Evolutionary conservation across 202 grass and related monocot genomes (phyloP).

Genomic region (Musa balbisiana): DNA sequence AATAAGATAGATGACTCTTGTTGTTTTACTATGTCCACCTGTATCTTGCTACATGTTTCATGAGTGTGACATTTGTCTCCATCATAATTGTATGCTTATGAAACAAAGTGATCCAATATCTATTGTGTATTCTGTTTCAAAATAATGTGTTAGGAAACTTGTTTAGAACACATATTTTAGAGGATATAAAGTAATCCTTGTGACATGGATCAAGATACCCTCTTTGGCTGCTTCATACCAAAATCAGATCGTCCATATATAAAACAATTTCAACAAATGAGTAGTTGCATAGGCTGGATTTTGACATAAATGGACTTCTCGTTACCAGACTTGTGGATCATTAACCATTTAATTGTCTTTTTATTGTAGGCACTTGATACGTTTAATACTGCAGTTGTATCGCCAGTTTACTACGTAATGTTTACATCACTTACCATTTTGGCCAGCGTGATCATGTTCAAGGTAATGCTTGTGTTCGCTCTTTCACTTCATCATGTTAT

Average conservation of each 20-base stretch:
- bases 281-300: neutral
- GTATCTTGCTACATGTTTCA: neutral
- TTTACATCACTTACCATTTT: conserved; percentile 40
- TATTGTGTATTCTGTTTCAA: neutral
- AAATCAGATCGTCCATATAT: neutral
- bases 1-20: neutral
- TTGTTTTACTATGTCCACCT: neutral
- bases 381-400: neutral
- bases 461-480: conserved; percentile 36
- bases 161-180: neutral
- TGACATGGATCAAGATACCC: no score
- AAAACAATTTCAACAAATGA: neutral
- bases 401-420: conserved; percentile 9
- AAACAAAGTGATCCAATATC: neutral
- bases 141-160: neutral
- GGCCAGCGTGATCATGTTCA: conserved; percentile 97
- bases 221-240: neutral
- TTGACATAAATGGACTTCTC: neutral
- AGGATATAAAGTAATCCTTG: no score
- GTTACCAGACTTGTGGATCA: conserved; percentile 20
- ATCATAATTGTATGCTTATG: neutral
- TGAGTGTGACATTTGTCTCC: neutral
- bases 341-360: neutral
- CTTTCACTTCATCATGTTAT: neutral
- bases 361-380: neutral